Evolutionary conservation across 2,329 filamentous ascomycete genomes (phyloP), one percentile per base, ranked within the genome.

Genomic region (Cercospora beticola): DNA sequence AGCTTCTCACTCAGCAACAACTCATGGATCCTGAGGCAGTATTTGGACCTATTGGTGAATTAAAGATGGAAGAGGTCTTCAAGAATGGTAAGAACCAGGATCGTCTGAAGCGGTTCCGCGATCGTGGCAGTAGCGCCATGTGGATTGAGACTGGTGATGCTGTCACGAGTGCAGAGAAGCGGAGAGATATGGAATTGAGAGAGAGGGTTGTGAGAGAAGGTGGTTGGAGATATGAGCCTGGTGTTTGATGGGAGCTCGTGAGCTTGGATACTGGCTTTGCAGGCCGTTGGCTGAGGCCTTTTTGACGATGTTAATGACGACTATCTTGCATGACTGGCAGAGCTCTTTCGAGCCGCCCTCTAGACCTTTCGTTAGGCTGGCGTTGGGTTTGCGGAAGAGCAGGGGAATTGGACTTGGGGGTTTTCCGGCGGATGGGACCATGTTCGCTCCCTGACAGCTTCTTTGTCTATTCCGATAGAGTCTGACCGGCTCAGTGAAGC

Each of bases 21-120:
- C 87, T 89, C 9, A 86, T 95, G 73, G 93, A 99, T 75, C 92
- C 93, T 0, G 88, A 92, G 76, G 83, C 87, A 43, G 92, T 99
- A 64, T 99, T 99, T 77, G 95, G 95, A 0, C 92, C 92, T 0
- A 93, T 97, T 26, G 90, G 87, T 10, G 92, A 93, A 12, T 85
- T 99, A 72, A 92, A 93, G 76, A 95, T 99, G 90, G 96, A 99
- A 76, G 94, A 98, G 78, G 93, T 97, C 33, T 99, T 99, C 81
- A 91, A 87, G 80, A 77, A 73, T 63, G 75, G 73, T 52, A 92
- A 93, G 79, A 94, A 91, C 80, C 93, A 93, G 79, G 93, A 94
- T 66, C 85, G 91, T 72, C 89, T 92, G 79, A 92, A 92, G 83
- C 92, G 93, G 77, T 98, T 97, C 85, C 88, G 96, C 18, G 90